These are phyloP conservation scores for Penicillium waksmanii DNA, from an alignment of 495 filamentous ascomycete genomes.

Conservation along the genomic window DNA sequence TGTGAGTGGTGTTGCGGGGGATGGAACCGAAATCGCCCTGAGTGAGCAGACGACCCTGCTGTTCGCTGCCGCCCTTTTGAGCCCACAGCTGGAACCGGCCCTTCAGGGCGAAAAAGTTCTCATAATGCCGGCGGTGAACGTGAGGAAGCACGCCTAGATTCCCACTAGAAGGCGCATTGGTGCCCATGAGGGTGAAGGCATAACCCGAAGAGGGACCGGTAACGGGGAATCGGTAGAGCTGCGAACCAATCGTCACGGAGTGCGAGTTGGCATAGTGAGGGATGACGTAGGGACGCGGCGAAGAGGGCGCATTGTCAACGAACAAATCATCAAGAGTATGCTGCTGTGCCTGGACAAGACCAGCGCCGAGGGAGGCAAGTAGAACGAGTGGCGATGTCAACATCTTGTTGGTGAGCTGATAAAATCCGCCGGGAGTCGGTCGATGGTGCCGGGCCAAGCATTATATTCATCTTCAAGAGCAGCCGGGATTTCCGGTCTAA, in stretches of 20 bases:
- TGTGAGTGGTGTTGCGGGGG: constrained; percentile 46
- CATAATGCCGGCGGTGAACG: constrained; percentile 46
- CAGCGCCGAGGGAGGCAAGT: constrained; percentile 13
- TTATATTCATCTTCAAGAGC: constrained; percentile 8
- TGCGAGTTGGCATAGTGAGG: constrained; percentile 37
- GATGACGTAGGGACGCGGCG: constrained; percentile 36
- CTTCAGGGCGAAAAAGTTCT: constrained; percentile 51
- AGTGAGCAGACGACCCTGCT: constrained; percentile 39
- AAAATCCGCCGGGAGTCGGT: background rate
- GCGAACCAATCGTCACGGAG: constrained; percentile 30
- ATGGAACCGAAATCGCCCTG: constrained; percentile 48
- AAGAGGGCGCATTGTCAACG: constrained; percentile 31
- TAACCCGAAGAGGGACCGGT: constrained; percentile 47
- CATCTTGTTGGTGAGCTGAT: constrained; percentile 9
- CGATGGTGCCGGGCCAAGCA: background rate
- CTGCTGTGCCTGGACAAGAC: constrained; percentile 15
- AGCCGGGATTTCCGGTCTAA: constrained; percentile 10
- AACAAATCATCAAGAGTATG: constrained; percentile 27
- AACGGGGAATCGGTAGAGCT: constrained; percentile 40
- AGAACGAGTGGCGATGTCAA: constrained; percentile 19
- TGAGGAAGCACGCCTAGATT: constrained; percentile 45
- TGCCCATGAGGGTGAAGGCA: constrained; percentile 45
- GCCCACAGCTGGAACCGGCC: constrained; percentile 52
- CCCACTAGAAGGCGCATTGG: constrained; percentile 37
- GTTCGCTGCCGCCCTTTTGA: constrained; percentile 34